Percentiles rank a stretch among this genome's conserved stretches.
These are phyloP conservation scores for Fusarium sp. DNA, from an alignment of 2,329 filamentous ascomycete species.

Conservation along the genomic window DNA sequence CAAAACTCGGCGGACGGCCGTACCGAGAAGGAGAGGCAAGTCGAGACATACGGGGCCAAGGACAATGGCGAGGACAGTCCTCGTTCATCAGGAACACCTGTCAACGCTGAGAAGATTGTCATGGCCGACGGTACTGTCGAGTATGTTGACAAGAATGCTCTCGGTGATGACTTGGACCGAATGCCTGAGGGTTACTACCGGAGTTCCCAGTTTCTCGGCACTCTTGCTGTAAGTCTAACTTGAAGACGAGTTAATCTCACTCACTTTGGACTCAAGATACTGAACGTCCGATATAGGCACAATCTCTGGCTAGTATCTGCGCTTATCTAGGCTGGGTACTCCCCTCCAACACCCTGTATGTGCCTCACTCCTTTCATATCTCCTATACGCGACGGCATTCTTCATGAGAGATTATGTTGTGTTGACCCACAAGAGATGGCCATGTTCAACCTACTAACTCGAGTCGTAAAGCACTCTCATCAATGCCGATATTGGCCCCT, in stretches of 20 bases:
- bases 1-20: constrained; percentile 10
- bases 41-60: constrained; percentile 1
- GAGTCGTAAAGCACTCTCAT: constrained; percentile 45
- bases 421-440: too few species aligned
- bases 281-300: constrained; percentile 45
- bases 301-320: constrained; percentile 53
- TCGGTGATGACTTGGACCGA: constrained; percentile 58
- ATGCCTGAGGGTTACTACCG: constrained; percentile 61
- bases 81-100: constrained; percentile 4
- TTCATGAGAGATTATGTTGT: too few species aligned
- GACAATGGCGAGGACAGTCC: constrained; percentile 24
- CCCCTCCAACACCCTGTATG: constrained; percentile 55
- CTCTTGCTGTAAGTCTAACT: constrained; percentile 52
- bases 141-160: constrained; percentile 58
- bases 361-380: neutral
- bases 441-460: constrained; percentile 6
- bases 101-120: constrained; percentile 51
- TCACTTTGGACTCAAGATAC: neutral
- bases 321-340: constrained; percentile 56
- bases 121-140: constrained; percentile 61
- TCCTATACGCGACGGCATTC: too few species aligned
- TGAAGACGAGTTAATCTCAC: too few species aligned
- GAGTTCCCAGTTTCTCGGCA: constrained; percentile 59
- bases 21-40: constrained; percentile 11
- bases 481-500: constrained; percentile 54